Conservation (phyloP, 495 filamentous ascomycete species). For the Collariella sp. region DNA sequence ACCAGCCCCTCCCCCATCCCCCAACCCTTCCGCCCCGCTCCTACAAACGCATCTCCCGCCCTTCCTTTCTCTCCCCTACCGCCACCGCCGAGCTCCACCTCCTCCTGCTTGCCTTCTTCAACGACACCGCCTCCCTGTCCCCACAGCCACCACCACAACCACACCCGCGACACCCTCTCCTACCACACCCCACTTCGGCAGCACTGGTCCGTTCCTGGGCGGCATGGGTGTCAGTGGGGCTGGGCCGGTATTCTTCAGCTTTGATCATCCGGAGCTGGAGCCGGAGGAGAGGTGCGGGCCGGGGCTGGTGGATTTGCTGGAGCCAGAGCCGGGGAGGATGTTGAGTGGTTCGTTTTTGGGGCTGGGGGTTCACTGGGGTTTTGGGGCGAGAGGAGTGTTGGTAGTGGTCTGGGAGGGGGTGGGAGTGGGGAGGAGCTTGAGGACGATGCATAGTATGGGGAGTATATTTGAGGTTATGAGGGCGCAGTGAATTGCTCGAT, state of each 20-base stretch:
- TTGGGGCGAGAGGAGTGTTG: too few relatives aligned
- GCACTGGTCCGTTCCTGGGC: slow-evolving; percentile 17
- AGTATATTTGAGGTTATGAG: slow-evolving; percentile 32
- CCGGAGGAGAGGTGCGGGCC: slow-evolving; percentile 13
- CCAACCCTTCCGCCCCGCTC: slow-evolving; percentile 17
- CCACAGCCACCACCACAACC: too few relatives aligned
- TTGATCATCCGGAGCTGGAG: slow-evolving; percentile 15
- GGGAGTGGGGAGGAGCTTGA: slow-evolving; percentile 9
- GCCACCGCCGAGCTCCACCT: slow-evolving; percentile 28
- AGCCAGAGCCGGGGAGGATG: slow-evolving; percentile 24
- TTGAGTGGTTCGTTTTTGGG: slow-evolving; percentile 14
- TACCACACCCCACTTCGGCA: slow-evolving; percentile 13
- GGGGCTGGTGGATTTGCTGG: slow-evolving; percentile 30
- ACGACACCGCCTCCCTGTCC: slow-evolving; percentile 16
- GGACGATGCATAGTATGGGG: slow-evolving; percentile 24
- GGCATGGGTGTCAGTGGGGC: too few relatives aligned
- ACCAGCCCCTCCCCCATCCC: too few relatives aligned
- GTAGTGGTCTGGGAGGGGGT: too few relatives aligned
- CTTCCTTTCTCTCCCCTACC: slow-evolving; percentile 24
- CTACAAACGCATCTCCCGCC: slow-evolving; percentile 32
- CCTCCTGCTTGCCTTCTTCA: slow-evolving; percentile 26
- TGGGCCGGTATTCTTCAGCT: slow-evolving; percentile 14
- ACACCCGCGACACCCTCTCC: slow-evolving; percentile 25
- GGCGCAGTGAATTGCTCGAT: slow-evolving; percentile 18
- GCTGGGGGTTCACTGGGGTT: too few relatives aligned